Conservation (phyloP, 1,284 basidiomycete species). For the Moniliella sp. region DNA sequence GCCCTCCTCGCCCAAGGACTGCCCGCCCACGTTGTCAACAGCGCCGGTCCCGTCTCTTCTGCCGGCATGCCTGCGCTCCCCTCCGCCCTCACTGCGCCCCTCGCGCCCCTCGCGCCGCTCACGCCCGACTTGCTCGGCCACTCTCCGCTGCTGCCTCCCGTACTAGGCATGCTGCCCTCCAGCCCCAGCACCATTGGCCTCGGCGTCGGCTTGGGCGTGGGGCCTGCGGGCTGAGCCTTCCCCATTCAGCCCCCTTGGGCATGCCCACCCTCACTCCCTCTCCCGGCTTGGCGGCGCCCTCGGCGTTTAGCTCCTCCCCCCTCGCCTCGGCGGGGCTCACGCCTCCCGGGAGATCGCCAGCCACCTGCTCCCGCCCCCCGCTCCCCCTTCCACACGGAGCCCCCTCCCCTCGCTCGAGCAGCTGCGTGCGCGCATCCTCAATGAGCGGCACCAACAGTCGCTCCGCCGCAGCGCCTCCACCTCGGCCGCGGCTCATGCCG, state of each 20-base stretch:
- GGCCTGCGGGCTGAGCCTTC: neutral
- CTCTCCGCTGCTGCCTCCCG: neutral
- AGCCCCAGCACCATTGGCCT: neutral
- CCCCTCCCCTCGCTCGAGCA: constrained; percentile 27
- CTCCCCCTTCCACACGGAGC: constrained; percentile 4
- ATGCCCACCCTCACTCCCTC: too few species aligned
- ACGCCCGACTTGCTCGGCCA: neutral
- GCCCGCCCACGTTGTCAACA: neutral
- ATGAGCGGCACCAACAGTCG: constrained; percentile 8
- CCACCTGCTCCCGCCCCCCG: neutral
- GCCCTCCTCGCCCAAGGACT: neutral
- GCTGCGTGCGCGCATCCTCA: constrained; percentile 20
- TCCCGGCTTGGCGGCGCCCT: too few species aligned
- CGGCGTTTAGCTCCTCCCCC: too few species aligned
- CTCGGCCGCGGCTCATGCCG: neutral
- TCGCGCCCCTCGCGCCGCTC: neutral
- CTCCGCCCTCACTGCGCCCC: too few species aligned
- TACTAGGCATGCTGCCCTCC: neutral
- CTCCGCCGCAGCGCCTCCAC: neutral
- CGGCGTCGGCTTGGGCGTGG: too few species aligned
- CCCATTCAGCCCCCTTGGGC: neutral
- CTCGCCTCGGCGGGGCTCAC: neutral
- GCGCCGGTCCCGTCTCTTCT: too few species aligned
- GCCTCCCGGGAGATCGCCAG: neutral
- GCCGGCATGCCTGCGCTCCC: too few species aligned